These are phyloP conservation scores for Cutaneotrichosporon mucoides DNA, from an alignment of 1,284 basidiomycete genomes.

Conservation along the genomic window DNA sequence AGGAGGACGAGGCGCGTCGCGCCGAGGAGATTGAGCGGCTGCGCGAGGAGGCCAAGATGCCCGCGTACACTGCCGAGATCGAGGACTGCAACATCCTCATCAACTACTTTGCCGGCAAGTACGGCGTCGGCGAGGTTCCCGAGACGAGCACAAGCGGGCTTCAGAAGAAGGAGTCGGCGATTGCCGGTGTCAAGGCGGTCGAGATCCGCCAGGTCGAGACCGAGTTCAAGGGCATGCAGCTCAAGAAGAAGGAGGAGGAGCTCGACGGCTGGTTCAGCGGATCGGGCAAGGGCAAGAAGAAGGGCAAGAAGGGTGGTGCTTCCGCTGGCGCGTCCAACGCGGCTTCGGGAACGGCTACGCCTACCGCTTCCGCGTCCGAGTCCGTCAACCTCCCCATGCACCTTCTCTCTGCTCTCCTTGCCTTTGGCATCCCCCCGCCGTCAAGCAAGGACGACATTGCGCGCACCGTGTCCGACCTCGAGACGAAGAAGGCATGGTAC, in stretches of 20 bases:
- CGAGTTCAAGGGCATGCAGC: constrained; percentile 66
- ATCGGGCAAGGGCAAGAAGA: constrained; percentile 61
- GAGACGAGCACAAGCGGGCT: constrained; percentile 32
- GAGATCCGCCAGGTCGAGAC: constrained; percentile 80
- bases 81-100: constrained; percentile 78
- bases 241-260: constrained; percentile 86
- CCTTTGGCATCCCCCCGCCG: constrained; percentile 87
- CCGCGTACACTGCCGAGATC: constrained; percentile 89
- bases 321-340: constrained; percentile 14
- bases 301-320: constrained; percentile 58
- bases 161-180: constrained; percentile 32
- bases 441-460: constrained; percentile 70
- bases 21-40: constrained; percentile 74
- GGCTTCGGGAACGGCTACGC: constrained; percentile 21
- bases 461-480: constrained; percentile 82
- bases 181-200: constrained; percentile 72
- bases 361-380: constrained; percentile 31
- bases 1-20: constrained; percentile 77
- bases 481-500: constrained; percentile 94
- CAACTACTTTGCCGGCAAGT: constrained; percentile 78
- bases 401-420: constrained; percentile 80
- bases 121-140: constrained; percentile 50
- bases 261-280: constrained; percentile 76
- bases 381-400: constrained; percentile 76
- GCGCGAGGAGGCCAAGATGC: constrained; percentile 83